phyloP scores from a whole-genome alignment of 768 basidiomycete genomes.

The Russula vinacea region DNA sequence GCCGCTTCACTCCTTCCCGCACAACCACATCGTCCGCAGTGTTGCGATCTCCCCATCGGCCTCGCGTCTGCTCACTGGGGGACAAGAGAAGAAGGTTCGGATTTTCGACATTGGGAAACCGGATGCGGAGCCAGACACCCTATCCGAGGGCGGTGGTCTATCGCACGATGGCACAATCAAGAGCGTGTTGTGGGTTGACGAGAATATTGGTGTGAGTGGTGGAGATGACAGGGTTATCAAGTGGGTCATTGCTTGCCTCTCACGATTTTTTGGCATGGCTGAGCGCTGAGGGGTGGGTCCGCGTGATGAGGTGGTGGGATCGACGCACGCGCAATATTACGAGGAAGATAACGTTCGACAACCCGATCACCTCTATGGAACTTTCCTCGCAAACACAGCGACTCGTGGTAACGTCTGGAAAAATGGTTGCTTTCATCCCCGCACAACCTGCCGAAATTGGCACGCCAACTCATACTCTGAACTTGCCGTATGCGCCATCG shows the following conservation, averaged over 20 bases:
- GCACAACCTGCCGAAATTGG: slow-evolving; percentile 51
- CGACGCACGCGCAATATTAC: slow-evolving; percentile 71
- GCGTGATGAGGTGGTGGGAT: slow-evolving; percentile 86
- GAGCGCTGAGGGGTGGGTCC: slow-evolving; percentile 13
- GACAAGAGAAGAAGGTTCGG: slow-evolving; percentile 96
- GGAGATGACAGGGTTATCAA: slow-evolving; percentile 91
- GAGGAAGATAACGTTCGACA: slow-evolving; percentile 66
- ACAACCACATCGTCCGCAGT: slow-evolving; percentile 96
- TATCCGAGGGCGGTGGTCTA: slow-evolving; percentile 54
- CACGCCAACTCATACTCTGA: slow-evolving; percentile 68
- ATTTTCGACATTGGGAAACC: slow-evolving; percentile 87
- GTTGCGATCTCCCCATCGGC: slow-evolving; percentile 78
- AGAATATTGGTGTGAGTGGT: slow-evolving; percentile 81
- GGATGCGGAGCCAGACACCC: slow-evolving; percentile 82
- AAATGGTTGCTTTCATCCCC: slow-evolving; percentile 88
- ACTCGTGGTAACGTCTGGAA: slow-evolving; percentile 87
- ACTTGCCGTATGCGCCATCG: slow-evolving; percentile 82
- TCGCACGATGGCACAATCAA: slow-evolving; percentile 89
- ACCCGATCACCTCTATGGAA: slow-evolving; percentile 92
- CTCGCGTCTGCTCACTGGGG: slow-evolving; percentile 79
- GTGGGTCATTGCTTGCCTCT: slow-evolving; percentile 42
- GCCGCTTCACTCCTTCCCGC: slow-evolving; percentile 91
- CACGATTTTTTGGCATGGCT: neutral
- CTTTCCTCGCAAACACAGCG: slow-evolving; percentile 76
- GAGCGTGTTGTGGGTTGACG: slow-evolving; percentile 91